phyloP scores from a whole-genome alignment of 2,329 filamentous ascomycete genomes.

The Ramichloridium luteum region DNA sequence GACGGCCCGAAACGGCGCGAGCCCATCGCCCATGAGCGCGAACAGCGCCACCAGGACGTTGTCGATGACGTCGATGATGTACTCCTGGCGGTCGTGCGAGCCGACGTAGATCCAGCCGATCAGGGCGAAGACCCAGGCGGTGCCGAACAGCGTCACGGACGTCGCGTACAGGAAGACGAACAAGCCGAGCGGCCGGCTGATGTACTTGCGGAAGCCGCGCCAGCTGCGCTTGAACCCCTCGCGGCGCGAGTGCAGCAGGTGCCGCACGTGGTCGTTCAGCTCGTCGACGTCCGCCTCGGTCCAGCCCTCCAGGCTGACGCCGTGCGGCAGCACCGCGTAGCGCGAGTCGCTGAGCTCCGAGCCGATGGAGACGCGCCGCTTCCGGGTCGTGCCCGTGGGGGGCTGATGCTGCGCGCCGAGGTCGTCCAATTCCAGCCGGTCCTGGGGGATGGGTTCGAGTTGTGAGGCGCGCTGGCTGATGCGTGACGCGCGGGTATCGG shows the following conservation, averaged over 20 bases:
- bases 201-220: constrained; percentile 71
- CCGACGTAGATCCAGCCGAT: constrained; percentile 81
- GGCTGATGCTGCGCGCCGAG: constrained; percentile 2
- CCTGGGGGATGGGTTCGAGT: constrained; percentile 8
- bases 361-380: constrained; percentile 43
- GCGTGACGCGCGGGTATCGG: constrained; percentile 11
- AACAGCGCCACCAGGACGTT: constrained; percentile 50
- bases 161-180: constrained; percentile 73
- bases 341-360: constrained; percentile 57
- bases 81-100: constrained; percentile 50
- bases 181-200: constrained; percentile 62
- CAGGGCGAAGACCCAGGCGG: constrained; percentile 82
- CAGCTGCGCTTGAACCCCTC: constrained; percentile 67
- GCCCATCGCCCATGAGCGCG: constrained; percentile 48
- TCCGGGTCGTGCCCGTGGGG: constrained; percentile 14
- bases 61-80: constrained; percentile 42
- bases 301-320: constrained; percentile 62
- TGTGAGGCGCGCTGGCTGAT: constrained; percentile 2
- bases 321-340: constrained; percentile 70
- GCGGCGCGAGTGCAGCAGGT: constrained; percentile 73
- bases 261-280: constrained; percentile 74
- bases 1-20: constrained; percentile 59
- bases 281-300: constrained; percentile 58
- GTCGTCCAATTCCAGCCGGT: constrained; percentile 1
- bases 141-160: constrained; percentile 70